These are phyloP conservation scores for Phytomonas sp. DNA, from an alignment of 208 protist genomes.

Conservation along the genomic window DNA sequence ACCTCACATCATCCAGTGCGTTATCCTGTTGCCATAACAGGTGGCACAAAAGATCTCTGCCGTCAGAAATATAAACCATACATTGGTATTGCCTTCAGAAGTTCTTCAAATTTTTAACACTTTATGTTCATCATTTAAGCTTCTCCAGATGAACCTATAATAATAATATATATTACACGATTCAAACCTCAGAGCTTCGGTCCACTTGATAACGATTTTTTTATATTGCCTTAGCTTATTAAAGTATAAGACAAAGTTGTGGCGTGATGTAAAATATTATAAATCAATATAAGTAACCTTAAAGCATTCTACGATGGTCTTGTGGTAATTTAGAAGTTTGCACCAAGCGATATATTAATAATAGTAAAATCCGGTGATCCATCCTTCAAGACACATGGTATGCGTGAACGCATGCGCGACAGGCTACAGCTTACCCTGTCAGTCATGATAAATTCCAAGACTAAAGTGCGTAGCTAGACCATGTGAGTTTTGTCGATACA, in stretches of 20 bases:
- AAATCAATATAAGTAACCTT: constrained; percentile 53
- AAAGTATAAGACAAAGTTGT: constrained; percentile 89
- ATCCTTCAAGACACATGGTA: constrained; percentile 59
- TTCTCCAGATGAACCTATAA: constrained; percentile 66
- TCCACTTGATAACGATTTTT: constrained; percentile 70
- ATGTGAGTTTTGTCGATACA: constrained; percentile 50
- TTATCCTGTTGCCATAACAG: constrained; percentile 43
- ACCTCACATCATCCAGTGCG: constrained; percentile 55
- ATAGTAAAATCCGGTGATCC: constrained; percentile 70
- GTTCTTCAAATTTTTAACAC: constrained; percentile 69
- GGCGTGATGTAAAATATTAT: constrained; percentile 87
- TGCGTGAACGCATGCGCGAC: constrained; percentile 59
- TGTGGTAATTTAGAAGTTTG: constrained; percentile 47
- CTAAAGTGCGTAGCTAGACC: constrained; percentile 90
- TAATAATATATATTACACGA: constrained; percentile 80
- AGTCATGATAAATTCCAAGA: constrained; percentile 78
- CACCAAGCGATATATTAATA: constrained; percentile 72
- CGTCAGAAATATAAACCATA: constrained; percentile 70
- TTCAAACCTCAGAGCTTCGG: constrained; percentile 61
- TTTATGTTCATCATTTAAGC: constrained; percentile 42
- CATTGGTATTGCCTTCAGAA: constrained; percentile 42
- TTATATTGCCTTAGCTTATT: constrained; percentile 60
- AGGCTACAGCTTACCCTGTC: constrained; percentile 32
- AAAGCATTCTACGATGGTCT: constrained; percentile 80
- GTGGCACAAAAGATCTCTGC: constrained; percentile 66